These are phyloP conservation scores for Jamesozyma rosinii DNA, from an alignment of 805 yeast species.

Conservation along the genomic window DNA sequence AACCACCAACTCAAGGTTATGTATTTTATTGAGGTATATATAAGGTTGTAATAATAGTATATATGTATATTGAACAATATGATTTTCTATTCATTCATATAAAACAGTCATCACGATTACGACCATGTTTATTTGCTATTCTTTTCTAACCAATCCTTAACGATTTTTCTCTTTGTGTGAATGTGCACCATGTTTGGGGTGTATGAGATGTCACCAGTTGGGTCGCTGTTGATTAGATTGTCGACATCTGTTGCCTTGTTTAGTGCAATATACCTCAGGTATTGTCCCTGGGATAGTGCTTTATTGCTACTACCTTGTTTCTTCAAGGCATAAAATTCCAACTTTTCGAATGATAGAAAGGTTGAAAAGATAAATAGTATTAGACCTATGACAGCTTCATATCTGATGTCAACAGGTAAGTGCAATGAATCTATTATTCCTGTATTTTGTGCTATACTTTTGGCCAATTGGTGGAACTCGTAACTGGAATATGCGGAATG, in stretches of 20 bases:
- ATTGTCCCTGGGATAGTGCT: constrained; percentile 15
- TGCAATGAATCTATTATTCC: not conserved
- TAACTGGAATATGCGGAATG: constrained; percentile 31
- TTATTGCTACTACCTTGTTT: constrained; percentile 10
- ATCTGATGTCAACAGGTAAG: constrained; percentile 25
- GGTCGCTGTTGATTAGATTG: constrained; percentile 22
- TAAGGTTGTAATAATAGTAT: not conserved
- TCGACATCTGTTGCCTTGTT: constrained; percentile 26
- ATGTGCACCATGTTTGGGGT: constrained; percentile 25
- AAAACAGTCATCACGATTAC: no score
- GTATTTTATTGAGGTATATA: not conserved
- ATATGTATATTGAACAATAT: not conserved
- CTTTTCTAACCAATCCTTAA: constrained; percentile 14
- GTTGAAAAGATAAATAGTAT: constrained; percentile 17
- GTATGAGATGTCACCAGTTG: constrained; percentile 23
- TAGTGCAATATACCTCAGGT: constrained; percentile 23
- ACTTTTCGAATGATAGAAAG: constrained; percentile 21
- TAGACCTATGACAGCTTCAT: constrained; percentile 22
- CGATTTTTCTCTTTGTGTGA: constrained; percentile 17
- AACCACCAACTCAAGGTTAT: not conserved
- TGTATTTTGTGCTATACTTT: constrained; percentile 8
- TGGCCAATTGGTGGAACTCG: constrained; percentile 25
- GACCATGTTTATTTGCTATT: constrained; percentile 7
- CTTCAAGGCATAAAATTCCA: constrained; percentile 16
- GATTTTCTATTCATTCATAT: no score